Evolutionary conservation across 75 land plant genomes (phyloP), one percentile per base, ranked within the genome.

Genomic region (Chamaecyparis obtusa): DNA sequence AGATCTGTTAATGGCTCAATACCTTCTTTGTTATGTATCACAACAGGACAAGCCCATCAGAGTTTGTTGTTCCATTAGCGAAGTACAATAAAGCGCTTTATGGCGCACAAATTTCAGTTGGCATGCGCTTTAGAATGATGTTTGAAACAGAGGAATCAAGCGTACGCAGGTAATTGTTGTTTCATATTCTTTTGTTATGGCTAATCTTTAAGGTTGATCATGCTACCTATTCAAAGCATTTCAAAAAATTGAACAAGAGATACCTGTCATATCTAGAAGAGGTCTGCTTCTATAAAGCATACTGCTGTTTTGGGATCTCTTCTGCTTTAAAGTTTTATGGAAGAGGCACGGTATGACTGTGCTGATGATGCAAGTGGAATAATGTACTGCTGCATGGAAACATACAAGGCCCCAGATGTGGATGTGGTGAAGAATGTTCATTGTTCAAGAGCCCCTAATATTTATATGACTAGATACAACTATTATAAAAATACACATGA

Each of bases 81-180:
- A 96, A 92, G 86, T 95, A 89, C 87, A 89, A 94, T 69, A 96
- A 96, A 87, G 91, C 97, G 49, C 89, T 93, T 11, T 94, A 91
- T 88, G 90, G 89, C 3, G 89, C 93, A 32, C 95, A 96, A 80
- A 87, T 95, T 51, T 96, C 98, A 10, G 89, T 90, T 86, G 98
- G 98, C 33, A 94, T 95, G 97, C 93, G 97, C 87, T 95, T 96
- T 83, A 94, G 98, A 75, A 96, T 96, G 98, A 93, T 95, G 93
- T 95, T 96, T 89, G 98, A 96, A 88, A 96, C 97, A n/a, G 98
- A 96, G 84, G 98, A 96, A 69, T 96, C 97, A 16, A 91, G 92
- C 24, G 94, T 93, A 57, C 93, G 98, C 86, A 95, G 98, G 98
- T 96, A 88, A 85, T 56, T 57, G 19, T 51, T 24, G 19, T n/a